Conservation (phyloP, 2,329 filamentous ascomycete genomes). For the Elsinoe batatas region DNA sequence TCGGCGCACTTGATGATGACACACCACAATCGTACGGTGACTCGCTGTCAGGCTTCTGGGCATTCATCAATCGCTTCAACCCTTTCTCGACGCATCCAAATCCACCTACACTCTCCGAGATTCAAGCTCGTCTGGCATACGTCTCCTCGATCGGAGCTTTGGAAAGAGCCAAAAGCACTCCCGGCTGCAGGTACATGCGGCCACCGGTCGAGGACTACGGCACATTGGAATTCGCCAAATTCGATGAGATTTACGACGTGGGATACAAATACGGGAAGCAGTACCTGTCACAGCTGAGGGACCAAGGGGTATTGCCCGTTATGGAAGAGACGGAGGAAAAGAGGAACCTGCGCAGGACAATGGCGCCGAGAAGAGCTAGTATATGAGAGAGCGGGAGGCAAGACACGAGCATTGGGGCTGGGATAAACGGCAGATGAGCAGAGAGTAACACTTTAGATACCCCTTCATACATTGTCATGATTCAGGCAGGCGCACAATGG, state of each 20-base stretch:
- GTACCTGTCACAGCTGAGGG: slow-evolving; percentile 65
- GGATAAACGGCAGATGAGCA: background rate
- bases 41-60: slow-evolving; percentile 90
- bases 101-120: slow-evolving; percentile 88
- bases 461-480: background rate
- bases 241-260: slow-evolving; percentile 89
- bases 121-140: slow-evolving; percentile 88
- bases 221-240: slow-evolving; percentile 92
- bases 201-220: slow-evolving; percentile 90
- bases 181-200: slow-evolving; percentile 91
- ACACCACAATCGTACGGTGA: slow-evolving; percentile 89
- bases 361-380: slow-evolving; percentile 41
- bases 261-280: slow-evolving; percentile 80
- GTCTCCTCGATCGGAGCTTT: slow-evolving; percentile 90
- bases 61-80: slow-evolving; percentile 92
- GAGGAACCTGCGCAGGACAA: slow-evolving; percentile 42
- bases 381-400: slow-evolving; percentile 24
- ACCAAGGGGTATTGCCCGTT: slow-evolving; percentile 62
- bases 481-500: too few species aligned
- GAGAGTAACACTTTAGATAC: background rate
- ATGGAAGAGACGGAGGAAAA: slow-evolving; percentile 42
- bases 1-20: slow-evolving; percentile 84
- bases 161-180: slow-evolving; percentile 81
- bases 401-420: background rate
- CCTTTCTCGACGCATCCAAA: slow-evolving; percentile 83